phyloP scores from a whole-genome alignment of 306 rosid species.

The Trifolium fragiferum region DNA sequence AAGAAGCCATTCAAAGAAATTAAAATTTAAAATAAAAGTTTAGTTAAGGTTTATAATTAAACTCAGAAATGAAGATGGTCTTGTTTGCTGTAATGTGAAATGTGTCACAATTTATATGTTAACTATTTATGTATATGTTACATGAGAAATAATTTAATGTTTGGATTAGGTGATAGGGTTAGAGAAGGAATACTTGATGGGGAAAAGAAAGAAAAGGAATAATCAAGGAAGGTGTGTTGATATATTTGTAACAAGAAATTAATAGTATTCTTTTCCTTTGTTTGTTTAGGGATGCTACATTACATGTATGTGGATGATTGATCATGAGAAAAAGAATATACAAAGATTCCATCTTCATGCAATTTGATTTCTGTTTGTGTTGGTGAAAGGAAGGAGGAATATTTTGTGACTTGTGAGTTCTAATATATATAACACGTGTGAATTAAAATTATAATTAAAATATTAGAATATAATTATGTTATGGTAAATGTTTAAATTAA shows the following conservation, averaged over 20 bases:
- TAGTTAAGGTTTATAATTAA: conserved; percentile 11
- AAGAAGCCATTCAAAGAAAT: conserved; percentile 52
- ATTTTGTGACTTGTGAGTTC: too few species aligned
- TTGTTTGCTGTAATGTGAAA: conserved; percentile 20
- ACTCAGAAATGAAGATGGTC: conserved; percentile 11
- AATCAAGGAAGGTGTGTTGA: conserved; percentile 31
- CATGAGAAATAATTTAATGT: not conserved
- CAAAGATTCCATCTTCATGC: conserved; percentile 36
- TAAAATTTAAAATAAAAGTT: not conserved
- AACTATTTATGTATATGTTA: conserved; percentile 39
- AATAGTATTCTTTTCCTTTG: conserved; percentile 69
- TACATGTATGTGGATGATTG: conserved; percentile 24
- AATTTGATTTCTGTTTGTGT: conserved; percentile 11
- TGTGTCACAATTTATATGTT: conserved; percentile 45
- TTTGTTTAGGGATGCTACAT: conserved; percentile 29
- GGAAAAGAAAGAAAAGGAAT: conserved; percentile 56
- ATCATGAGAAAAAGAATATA: conserved; percentile 39
- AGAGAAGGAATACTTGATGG: conserved; percentile 54
- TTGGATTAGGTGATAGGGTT: conserved; percentile 40
- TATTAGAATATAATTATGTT: too few species aligned
- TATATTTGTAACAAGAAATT: conserved; percentile 44
- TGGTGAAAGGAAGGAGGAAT: too few species aligned
- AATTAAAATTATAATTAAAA: too few species aligned
- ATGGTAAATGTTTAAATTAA: too few species aligned
- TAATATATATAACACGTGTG: too few species aligned